Evolutionary conservation across 1,284 basidiomycete species (phyloP).

Genomic region (Cerioporus squamosus): DNA sequence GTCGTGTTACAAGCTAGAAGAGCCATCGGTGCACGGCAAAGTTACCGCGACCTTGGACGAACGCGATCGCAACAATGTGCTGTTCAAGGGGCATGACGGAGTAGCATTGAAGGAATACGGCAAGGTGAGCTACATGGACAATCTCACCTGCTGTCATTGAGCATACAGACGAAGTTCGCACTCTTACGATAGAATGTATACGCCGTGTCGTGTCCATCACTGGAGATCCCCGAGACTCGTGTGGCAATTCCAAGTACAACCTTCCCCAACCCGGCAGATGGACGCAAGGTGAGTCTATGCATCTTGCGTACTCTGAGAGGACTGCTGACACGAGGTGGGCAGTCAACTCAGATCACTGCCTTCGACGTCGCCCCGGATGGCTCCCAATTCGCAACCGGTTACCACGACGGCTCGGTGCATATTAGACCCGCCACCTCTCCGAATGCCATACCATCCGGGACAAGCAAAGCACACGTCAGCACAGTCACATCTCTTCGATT

Average conservation of each 20-base stretch:
- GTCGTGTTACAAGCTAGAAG: slow-evolving; percentile 63
- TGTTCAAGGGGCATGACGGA: slow-evolving; percentile 42
- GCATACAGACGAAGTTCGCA: slow-evolving; percentile 25
- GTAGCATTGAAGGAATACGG: slow-evolving; percentile 39
- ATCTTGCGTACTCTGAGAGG: background rate
- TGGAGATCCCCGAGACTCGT: slow-evolving; percentile 49
- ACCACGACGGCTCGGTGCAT: slow-evolving; percentile 59
- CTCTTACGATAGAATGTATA: slow-evolving; percentile 28
- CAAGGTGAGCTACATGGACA: slow-evolving; percentile 31
- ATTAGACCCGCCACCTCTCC: slow-evolving; percentile 35
- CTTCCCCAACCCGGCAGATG: slow-evolving; percentile 47
- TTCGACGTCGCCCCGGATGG: slow-evolving; percentile 65
- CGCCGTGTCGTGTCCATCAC: slow-evolving; percentile 35
- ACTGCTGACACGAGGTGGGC: background rate
- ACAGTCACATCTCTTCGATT: slow-evolving; percentile 59
- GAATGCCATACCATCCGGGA: slow-evolving; percentile 25
- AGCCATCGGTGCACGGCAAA: slow-evolving; percentile 64
- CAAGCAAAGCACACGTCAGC: slow-evolving; percentile 56
- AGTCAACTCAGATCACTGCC: slow-evolving; percentile 53
- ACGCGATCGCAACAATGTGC: slow-evolving; percentile 51
- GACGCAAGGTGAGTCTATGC: slow-evolving; percentile 40
- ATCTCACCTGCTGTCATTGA: slow-evolving; percentile 2
- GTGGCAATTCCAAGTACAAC: slow-evolving; percentile 48
- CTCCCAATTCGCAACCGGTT: slow-evolving; percentile 61
- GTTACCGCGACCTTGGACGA: slow-evolving; percentile 56